A percentile compares a stretch with the other conserved stretches of the same genome.
phyloP scores from a whole-genome alignment of 2,329 filamentous ascomycete genomes.

The Fusarium paranaense region DNA sequence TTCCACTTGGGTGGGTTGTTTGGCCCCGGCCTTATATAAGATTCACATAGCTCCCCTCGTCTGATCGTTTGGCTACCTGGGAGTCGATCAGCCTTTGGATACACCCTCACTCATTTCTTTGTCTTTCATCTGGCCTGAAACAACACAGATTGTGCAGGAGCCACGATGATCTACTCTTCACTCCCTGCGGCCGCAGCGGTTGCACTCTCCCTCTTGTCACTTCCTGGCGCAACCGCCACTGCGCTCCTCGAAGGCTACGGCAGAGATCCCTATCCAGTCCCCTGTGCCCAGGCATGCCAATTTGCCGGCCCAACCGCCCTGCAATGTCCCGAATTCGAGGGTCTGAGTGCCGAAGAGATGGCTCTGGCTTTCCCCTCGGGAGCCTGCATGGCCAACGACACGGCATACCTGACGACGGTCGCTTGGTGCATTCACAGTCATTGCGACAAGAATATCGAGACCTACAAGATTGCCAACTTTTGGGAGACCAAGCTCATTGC shows the following conservation, averaged over 20 bases:
- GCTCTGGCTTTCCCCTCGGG: slow-evolving; percentile 20
- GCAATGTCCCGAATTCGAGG: slow-evolving; percentile 38
- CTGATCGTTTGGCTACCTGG: neutral
- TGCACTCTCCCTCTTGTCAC: neutral
- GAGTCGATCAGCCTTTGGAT: neutral
- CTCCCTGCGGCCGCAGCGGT: neutral
- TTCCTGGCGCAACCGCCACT: neutral
- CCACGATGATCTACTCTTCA: neutral
- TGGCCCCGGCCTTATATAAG: neutral
- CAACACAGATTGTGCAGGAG: neutral
- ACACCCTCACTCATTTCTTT: neutral
- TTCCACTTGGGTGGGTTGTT: neutral
- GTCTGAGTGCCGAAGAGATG: slow-evolving; percentile 28
- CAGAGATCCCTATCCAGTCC: neutral
- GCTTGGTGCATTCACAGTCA: slow-evolving; percentile 33
- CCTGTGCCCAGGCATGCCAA: slow-evolving; percentile 26
- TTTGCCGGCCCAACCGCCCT: slow-evolving; percentile 20
- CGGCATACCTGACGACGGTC: slow-evolving; percentile 32
- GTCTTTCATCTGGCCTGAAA: neutral
- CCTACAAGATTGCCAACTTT: slow-evolving; percentile 24
- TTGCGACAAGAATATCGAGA: slow-evolving; percentile 7
- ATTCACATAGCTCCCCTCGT: neutral
- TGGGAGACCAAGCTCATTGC: slow-evolving; percentile 32
- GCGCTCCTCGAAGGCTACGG: slow-evolving; percentile 38
- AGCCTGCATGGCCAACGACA: slow-evolving; percentile 27